Evolutionary conservation across 2,329 filamentous ascomycete genomes (phyloP), one percentile per base, ranked within the genome.

Genomic region (Fusarium nematophilum): DNA sequence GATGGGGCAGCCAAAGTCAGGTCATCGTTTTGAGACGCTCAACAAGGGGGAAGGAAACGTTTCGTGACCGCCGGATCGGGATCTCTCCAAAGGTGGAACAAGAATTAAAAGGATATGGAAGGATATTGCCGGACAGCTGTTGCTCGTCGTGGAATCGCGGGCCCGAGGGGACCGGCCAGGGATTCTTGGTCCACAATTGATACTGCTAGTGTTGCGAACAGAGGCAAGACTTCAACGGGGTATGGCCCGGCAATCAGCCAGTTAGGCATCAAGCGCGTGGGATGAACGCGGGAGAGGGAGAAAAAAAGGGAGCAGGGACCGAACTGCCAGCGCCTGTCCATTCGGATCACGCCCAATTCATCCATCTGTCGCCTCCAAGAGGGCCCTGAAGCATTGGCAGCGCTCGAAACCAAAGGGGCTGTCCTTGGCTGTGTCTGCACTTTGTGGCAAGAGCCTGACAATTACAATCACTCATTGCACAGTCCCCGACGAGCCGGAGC

Each of bases 1-100:
- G 64, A 64, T 53, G n/a, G 31, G 27, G 44, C 42, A 43, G 44
- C 43, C 42, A 15, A 59, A 56, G 61, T 67, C 64, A 67, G 52
- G 31, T 56, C 55, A 66, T 50, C 21, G 29, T 21, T 52, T 42
- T 17, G n/a, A 21, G 13, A 26, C 14, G 26, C 38, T 21, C 45
- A 53, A 37, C 25, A 50, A 30, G 43, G 27, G 26, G 56, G 47
- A 29, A n/a, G 10, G 21, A 9, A 9, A 18, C 31, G 31, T 53
- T 40, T 47, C 13, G 38, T 44, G 15, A 42, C 31, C 18, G 48
- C 23, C 26, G 40, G 18, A 40, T 40, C 44, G n/a, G 21, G 18
- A 58, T 30, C 37, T 18, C 18, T 43, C n/a, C 26, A 21, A 34
- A 46, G 17, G 9, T 39, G 33, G 15, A n/a, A 50, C 27, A 50